Conservation (phyloP, 768 basidiomycete genomes). For the Lactarius hatsudake region DNA sequence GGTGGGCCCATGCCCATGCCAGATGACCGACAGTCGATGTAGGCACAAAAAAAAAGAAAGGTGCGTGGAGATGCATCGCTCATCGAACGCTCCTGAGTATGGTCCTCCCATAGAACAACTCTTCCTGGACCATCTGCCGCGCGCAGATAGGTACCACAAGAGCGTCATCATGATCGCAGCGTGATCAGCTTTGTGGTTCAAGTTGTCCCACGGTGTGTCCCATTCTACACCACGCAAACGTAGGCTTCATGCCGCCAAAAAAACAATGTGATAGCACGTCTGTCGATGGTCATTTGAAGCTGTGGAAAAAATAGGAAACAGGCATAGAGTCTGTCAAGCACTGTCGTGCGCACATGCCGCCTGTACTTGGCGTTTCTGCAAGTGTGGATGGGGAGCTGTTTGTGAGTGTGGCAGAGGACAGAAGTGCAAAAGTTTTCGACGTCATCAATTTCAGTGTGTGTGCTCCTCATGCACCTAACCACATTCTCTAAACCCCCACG, state of each 20-base stretch:
- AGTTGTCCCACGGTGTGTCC: slow-evolving; percentile 84
- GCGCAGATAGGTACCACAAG: slow-evolving; percentile 91
- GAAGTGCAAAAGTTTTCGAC: slow-evolving; percentile 93
- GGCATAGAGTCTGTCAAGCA: slow-evolving; percentile 99
- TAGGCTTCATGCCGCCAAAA: slow-evolving; percentile 34
- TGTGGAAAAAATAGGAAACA: slow-evolving; percentile 98
- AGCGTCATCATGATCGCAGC: slow-evolving; percentile 92
- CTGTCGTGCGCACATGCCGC: slow-evolving; percentile 86
- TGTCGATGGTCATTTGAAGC: slow-evolving; percentile 86
- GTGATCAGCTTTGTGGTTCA: slow-evolving; percentile 72
- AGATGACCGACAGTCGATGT: too few species aligned
- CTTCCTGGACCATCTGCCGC: slow-evolving; percentile 89
- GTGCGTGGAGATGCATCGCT: too few species aligned
- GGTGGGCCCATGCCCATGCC: too few species aligned
- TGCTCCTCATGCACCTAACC: not conserved
- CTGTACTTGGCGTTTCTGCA: slow-evolving; percentile 75
- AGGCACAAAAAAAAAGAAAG: too few species aligned
- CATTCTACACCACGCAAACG: too few species aligned
- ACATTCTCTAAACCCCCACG: not conserved
- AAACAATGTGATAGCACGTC: slow-evolving; percentile 62
- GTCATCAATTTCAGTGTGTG: slow-evolving; percentile 92
- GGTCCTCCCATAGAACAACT: slow-evolving; percentile 54
- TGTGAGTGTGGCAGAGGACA: slow-evolving; percentile 89
- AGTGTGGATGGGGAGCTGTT: slow-evolving; percentile 93
- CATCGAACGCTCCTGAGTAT: too few species aligned